Base-by-base conservation (phyloP, 495 filamentous ascomycete species). In the Penicillium coffeae region DNA sequence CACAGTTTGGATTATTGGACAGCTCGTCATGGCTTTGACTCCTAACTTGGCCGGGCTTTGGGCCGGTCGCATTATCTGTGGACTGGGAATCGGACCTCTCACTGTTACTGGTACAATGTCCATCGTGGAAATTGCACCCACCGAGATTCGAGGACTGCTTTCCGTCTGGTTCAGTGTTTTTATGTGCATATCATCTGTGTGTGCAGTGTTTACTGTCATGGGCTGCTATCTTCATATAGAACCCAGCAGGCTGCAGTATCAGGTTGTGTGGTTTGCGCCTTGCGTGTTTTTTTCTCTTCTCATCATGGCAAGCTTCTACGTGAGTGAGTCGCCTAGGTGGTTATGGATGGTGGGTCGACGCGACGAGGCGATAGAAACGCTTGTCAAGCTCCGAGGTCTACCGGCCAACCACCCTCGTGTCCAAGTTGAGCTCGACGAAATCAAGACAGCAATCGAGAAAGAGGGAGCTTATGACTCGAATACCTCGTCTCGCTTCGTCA, bases 321-420 rank as follows among this genome's bases (percentile, higher is more conserved):
- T 60, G 15, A 20, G 34, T 8, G 78, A 84, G 35, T 69, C 65
- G 0, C 69, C 69, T 4, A 54, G 69, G 8, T 69, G 56, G 59
- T 45, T 69, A n/a, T 30, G 61, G 13, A 32, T 60, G 42, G 22
- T 44, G 8, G 48, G 49, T 15, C 51, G 62, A 2, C 33, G 64
- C 13, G 58, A 63, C 13, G 58, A 69, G 36, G 67, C 67, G 3
- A 40, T 60, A 1, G 20, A 51, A 14, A 48, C 54, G 12, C 52
- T 72, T 13, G 51, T 59, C 6, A 30, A 30, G 3, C 50, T 72
- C 2, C 67, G 69, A 8, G 42, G 54, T 2, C 39, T 65, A 2
- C 51, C 58, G 4, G 45, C 42, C 2, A 49, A 55, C 6, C 48
- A 65, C 19, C 47, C 58, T 16, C 54, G 55, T 3, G 48, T 72